Evolutionary conservation across 2,329 filamentous ascomycete species (phyloP).

Genomic region (Fusarium sp.): DNA sequence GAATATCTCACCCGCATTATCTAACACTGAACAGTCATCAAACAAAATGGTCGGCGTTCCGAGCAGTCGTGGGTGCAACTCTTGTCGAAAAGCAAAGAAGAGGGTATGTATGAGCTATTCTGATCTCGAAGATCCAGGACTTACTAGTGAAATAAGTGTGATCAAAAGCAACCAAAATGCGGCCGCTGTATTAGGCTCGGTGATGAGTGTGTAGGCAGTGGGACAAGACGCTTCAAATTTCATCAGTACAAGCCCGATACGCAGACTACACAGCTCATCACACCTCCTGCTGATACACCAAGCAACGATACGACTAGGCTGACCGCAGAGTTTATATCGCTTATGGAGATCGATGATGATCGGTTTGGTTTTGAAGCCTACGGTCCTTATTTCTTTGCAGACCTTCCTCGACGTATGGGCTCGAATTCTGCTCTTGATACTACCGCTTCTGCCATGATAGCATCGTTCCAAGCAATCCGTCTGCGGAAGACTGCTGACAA

Average conservation of each 20-base stretch:
- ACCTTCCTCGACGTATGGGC: conserved; percentile 7
- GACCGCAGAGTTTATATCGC: neutral
- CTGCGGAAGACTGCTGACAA: neutral
- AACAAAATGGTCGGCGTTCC: conserved; percentile 16
- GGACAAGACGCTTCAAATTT: conserved; percentile 11
- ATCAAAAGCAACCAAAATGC: conserved; percentile 14
- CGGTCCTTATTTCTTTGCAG: conserved; percentile 5
- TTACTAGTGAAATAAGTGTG: conserved; percentile 6
- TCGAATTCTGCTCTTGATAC: conserved; percentile 4
- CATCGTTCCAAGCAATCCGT: conserved; percentile 1
- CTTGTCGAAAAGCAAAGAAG: conserved; percentile 22
- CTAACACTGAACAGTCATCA: neutral
- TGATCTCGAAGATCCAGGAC: accelerated
- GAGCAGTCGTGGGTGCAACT: conserved; percentile 7
- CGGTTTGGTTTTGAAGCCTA: conserved; percentile 4
- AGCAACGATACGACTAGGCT: neutral
- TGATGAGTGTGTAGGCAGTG: neutral
- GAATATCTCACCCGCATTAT: neutral
- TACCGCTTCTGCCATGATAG: conserved; percentile 1
- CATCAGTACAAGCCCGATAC: conserved; percentile 1
- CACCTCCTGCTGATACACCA: neutral
- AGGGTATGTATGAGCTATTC: neutral
- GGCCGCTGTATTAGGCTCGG: conserved; percentile 4
- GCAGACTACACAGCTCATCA: neutral
- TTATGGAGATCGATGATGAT: conserved; percentile 18